Conservation (phyloP, 768 basidiomycete species). For the Gloeostereum incarnatum region DNA sequence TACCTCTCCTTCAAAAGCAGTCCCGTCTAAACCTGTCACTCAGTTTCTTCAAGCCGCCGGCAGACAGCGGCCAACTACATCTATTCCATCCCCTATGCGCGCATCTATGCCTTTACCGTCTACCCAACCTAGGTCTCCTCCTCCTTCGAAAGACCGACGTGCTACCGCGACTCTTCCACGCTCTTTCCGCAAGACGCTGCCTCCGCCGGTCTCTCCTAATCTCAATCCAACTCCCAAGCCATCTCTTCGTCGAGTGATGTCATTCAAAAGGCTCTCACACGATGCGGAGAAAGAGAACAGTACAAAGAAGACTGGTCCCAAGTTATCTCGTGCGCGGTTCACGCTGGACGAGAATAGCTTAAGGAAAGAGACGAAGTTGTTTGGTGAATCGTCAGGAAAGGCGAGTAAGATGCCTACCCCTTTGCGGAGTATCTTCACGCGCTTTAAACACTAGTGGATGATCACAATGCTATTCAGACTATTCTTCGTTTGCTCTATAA, state of each 20-base stretch:
- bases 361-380: constrained; percentile 16
- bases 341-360: constrained; percentile 24
- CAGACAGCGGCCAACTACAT: not conserved
- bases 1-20: not conserved
- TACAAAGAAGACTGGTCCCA: not conserved
- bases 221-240: no score
- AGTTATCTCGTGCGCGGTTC: constrained; percentile 12
- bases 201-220: not conserved
- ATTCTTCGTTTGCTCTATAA: not conserved
- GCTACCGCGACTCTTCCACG: not conserved
- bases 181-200: constrained; percentile 2
- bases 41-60: constrained; percentile 1
- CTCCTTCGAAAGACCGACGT: not conserved
- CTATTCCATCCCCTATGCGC: not conserved
- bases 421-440: constrained; percentile 34
- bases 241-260: not conserved
- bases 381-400: constrained; percentile 10
- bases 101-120: not conserved
- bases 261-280: not conserved
- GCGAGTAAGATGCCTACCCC: constrained; percentile 37
- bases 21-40: constrained; percentile 2
- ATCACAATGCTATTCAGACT: not conserved
- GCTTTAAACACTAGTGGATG: constrained; percentile 31
- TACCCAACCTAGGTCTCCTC: not conserved
- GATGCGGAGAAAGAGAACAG: constrained; percentile 8